phyloP scores from a whole-genome alignment of 305 asterid genomes.

The Plantago lanceolata region DNA sequence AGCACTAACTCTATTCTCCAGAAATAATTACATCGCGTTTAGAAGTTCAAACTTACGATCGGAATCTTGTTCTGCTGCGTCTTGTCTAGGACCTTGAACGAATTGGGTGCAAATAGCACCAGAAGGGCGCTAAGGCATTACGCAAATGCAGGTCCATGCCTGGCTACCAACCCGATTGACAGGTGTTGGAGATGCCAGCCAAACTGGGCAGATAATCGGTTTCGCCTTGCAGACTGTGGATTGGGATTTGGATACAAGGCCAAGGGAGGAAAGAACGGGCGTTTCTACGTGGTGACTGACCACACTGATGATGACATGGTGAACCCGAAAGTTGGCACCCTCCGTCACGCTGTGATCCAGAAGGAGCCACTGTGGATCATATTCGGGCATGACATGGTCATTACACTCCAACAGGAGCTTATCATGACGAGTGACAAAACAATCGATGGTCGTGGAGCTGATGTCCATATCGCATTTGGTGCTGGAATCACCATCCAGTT shows the following conservation, averaged over 20 bases:
- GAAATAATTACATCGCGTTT: no score
- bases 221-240: constrained; percentile 59
- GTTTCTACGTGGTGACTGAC: constrained; percentile 46
- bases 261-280: constrained; percentile 57
- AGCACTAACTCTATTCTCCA: no score
- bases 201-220: constrained; percentile 55
- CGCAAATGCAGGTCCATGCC: constrained; percentile 41
- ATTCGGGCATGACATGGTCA: constrained; percentile 45
- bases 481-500: constrained; percentile 57
- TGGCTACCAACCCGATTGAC: constrained; percentile 59
- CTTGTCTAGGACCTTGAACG: constrained; percentile 33
- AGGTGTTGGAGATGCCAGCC: constrained; percentile 67
- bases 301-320: constrained; percentile 41
- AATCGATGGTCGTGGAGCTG: constrained; percentile 63
- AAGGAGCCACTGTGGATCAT: constrained; percentile 64
- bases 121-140: constrained; percentile 35
- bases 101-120: constrained; percentile 28
- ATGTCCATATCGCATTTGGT: constrained; percentile 46
- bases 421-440: constrained; percentile 54
- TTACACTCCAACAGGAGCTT: constrained; percentile 49
- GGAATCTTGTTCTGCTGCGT: not conserved
- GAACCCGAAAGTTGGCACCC: constrained; percentile 61
- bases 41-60: no score
- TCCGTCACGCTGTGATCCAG: constrained; percentile 70
- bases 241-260: constrained; percentile 61